Evolutionary conservation across 1,284 basidiomycete genomes (phyloP).

Genomic region (Entoloma clypeatum): DNA sequence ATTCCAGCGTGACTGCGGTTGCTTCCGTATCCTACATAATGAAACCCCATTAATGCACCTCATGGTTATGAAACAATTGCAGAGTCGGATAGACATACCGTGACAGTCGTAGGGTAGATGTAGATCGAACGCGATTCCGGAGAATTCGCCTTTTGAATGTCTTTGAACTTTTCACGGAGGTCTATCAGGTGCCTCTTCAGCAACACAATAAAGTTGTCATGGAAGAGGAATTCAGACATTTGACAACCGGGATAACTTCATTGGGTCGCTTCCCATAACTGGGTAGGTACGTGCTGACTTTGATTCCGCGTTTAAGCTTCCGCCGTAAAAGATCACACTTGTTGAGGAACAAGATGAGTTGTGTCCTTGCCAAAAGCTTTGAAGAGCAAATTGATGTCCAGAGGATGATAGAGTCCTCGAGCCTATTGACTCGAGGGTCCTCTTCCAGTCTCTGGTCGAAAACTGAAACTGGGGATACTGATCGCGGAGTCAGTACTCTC

Average conservation of each 20-base stretch:
- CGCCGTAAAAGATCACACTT: slow-evolving; percentile 60
- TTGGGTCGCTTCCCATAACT: slow-evolving; percentile 58
- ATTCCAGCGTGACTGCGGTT: slow-evolving; percentile 43
- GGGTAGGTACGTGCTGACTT: slow-evolving; percentile 48
- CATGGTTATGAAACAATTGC: slow-evolving; percentile 1
- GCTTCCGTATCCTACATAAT: slow-evolving; percentile 41
- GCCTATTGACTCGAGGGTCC: slow-evolving; percentile 53
- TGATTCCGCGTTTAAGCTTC: slow-evolving; percentile 54
- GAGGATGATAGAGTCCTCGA: slow-evolving; percentile 56
- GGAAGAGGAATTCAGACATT: slow-evolving; percentile 34
- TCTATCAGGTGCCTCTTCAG: slow-evolving; percentile 26
- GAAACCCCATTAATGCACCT: no score
- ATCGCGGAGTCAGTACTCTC: slow-evolving; percentile 14
- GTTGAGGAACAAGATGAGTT: slow-evolving; percentile 61
- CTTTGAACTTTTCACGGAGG: slow-evolving; percentile 45
- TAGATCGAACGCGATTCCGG: slow-evolving; percentile 38
- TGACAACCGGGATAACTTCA: slow-evolving; percentile 44
- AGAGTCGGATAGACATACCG: slow-evolving; percentile 28
- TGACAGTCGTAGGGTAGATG: slow-evolving; percentile 47
- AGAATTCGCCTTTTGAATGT: slow-evolving; percentile 40
- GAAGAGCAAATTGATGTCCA: slow-evolving; percentile 60
- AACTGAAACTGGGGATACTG: slow-evolving; percentile 47
- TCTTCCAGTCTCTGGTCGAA: slow-evolving; percentile 63
- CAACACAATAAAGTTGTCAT: background rate
- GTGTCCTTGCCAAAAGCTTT: slow-evolving; percentile 48